Conservation (phyloP, 345 rosid genomes). For the Mercurialis annua region DNA sequence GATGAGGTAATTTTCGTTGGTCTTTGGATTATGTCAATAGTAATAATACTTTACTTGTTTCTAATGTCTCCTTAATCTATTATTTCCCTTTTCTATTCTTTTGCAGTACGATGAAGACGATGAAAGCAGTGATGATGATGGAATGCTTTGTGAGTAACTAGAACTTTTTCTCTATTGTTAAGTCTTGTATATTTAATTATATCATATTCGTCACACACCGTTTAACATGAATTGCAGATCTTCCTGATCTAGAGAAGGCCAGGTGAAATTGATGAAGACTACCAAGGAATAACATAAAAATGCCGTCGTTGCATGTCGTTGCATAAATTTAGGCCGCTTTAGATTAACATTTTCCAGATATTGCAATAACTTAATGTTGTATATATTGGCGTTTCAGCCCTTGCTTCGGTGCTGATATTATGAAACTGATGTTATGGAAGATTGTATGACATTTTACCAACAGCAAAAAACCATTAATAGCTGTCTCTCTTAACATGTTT, state of each 20-base stretch:
- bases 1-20: constrained; percentile 39
- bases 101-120: constrained; percentile 59
- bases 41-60: not conserved
- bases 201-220: constrained; percentile 5
- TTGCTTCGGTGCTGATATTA: no score
- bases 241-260: constrained; percentile 96
- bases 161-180: not conserved
- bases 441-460: no score
- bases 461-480: no score
- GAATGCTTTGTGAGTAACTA: constrained; percentile 84
- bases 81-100: constrained; percentile 11
- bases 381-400: no score
- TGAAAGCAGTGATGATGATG: constrained; percentile 83
- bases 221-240: constrained; percentile 49
- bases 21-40: not conserved
- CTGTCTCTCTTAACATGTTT: no score
- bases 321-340: no score
- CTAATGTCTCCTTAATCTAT: not conserved
- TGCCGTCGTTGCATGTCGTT: not conserved
- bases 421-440: no score
- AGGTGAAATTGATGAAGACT: constrained; percentile 38
- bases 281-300: not conserved
- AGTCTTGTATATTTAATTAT: not conserved
- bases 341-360: no score
- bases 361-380: no score